Percentiles rank a stretch among this genome's conserved stretches.
Evolutionary conservation across 257 asterid species (phyloP).

Genomic region (Verbena officinalis): DNA sequence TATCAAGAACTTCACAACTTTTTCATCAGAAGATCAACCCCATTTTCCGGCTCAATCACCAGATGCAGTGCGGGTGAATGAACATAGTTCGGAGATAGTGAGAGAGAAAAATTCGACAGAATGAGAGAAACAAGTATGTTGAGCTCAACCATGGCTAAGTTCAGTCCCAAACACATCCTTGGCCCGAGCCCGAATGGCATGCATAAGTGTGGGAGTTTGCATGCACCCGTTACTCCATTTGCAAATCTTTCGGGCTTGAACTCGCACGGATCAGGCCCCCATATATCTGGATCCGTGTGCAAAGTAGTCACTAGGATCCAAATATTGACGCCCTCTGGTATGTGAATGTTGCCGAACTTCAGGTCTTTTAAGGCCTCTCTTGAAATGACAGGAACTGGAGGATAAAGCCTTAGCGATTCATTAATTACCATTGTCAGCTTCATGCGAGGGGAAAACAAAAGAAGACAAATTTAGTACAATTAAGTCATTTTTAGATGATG

Average conservation of each 20-base stretch:
- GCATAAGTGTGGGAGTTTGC: conserved; percentile 52
- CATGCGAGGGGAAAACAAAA: no score
- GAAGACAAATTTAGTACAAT: no score
- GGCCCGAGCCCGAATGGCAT: conserved; percentile 78
- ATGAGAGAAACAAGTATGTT: conserved; percentile 48
- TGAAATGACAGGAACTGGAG: conserved; percentile 50
- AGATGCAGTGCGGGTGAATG: conserved; percentile 48
- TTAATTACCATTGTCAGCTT: conserved; percentile 55
- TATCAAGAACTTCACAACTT: no score
- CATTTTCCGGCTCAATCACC: conserved; percentile 55
- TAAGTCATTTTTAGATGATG: no score
- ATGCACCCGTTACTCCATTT: conserved; percentile 59
- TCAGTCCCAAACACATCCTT: conserved; percentile 55
- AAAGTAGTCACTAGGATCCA: conserved; percentile 47
- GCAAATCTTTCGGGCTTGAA: conserved; percentile 58
- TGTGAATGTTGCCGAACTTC: conserved; percentile 41
- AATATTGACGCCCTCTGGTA: conserved; percentile 49
- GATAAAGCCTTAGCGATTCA: conserved; percentile 57
- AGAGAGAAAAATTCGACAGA: conserved; percentile 37
- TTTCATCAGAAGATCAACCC: conserved; percentile 44
- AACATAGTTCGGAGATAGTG: conserved; percentile 51
- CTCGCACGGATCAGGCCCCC: conserved; percentile 53
- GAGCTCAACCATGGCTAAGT: conserved; percentile 53
- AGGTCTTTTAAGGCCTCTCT: conserved; percentile 56
- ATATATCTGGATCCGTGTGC: conserved; percentile 48